phyloP scores from a whole-genome alignment of 2,329 filamentous ascomycete species.

The Colletotrichum horii region DNA sequence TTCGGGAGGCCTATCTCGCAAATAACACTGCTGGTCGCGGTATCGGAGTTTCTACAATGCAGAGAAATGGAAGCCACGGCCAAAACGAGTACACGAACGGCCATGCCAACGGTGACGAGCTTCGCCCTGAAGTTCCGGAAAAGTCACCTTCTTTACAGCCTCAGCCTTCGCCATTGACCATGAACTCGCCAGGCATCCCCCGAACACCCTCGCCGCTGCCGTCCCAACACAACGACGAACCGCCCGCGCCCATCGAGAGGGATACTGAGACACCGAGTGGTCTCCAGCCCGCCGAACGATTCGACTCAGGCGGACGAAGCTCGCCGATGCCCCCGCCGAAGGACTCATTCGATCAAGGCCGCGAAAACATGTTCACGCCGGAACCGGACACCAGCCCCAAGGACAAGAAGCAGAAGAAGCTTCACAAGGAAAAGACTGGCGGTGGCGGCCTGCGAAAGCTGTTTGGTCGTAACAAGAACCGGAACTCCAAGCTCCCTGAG shows the following conservation, averaged over 20 bases:
- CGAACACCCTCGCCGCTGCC: conserved; percentile 2
- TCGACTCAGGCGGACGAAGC: conserved; percentile 33
- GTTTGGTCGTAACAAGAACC: conserved; percentile 68
- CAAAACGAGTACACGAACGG: conserved; percentile 33
- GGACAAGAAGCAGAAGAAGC: conserved; percentile 54
- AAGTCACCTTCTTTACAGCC: conserved; percentile 39
- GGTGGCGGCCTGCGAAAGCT: conserved; percentile 66
- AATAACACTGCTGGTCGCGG: conserved; percentile 77
- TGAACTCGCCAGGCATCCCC: conserved; percentile 19
- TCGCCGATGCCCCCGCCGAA: conserved; percentile 45
- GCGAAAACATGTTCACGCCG: conserved; percentile 44
- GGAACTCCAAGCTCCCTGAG: conserved; percentile 60
- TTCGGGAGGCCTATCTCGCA: conserved; percentile 84
- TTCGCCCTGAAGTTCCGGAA: conserved; percentile 45
- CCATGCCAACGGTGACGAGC: conserved; percentile 34
- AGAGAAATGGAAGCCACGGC: conserved; percentile 40
- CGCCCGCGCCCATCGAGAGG: conserved; percentile 38
- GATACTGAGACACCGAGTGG: conserved; percentile 37
- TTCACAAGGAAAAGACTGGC: conserved; percentile 56
- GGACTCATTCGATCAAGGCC: conserved; percentile 37
- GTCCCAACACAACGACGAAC: conserved; percentile 19
- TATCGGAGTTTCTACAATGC: conserved; percentile 49
- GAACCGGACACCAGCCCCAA: conserved; percentile 49
- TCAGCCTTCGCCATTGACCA: conserved; percentile 28
- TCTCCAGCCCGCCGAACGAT: conserved; percentile 40